Evolutionary conservation across 257 asterid species (phyloP).

Genomic region (Scutellaria barbata): DNA sequence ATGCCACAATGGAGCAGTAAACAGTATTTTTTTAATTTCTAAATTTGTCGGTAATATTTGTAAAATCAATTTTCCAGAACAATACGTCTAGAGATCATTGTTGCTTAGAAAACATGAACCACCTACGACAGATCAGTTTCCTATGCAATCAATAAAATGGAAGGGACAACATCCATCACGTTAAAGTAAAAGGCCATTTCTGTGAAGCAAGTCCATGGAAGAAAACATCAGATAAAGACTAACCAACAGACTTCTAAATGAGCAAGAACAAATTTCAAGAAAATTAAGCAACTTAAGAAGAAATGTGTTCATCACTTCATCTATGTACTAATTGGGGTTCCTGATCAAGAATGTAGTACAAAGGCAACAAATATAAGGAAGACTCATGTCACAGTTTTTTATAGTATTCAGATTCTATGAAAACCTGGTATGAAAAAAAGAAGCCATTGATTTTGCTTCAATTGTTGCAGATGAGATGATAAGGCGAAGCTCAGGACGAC

Average conservation of each 20-base stretch:
- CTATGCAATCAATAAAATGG: neutral
- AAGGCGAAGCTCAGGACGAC: conserved; percentile 87
- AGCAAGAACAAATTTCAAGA: neutral
- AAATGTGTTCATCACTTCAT: conserved; percentile 20
- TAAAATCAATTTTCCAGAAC: neutral
- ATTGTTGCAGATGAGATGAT: conserved; percentile 95
- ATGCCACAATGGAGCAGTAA: neutral
- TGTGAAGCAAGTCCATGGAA: conserved; percentile 1
- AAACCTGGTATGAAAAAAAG: conserved; percentile 78
- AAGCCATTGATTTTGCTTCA: conserved; percentile 92
- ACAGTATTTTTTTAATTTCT: neutral
- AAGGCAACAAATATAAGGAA: conserved; percentile 25
- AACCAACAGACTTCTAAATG: conserved; percentile 7
- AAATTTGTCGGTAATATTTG: neutral
- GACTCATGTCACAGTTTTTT: conserved; percentile 1
- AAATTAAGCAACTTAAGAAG: neutral
- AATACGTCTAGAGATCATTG: neutral
- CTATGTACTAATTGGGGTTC: neutral
- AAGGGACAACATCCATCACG: neutral
- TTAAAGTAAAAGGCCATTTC: neutral
- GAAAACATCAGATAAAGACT: neutral
- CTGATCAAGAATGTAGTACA: conserved; percentile 15
- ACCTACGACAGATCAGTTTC: neutral
- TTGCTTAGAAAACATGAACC: conserved; percentile 12
- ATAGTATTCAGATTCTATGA: conserved; percentile 32